Percentiles rank a stretch among this genome's conserved stretches.
These are phyloP conservation scores for Candida krabiensis DNA, from an alignment of 805 yeast species.

Conservation along the genomic window DNA sequence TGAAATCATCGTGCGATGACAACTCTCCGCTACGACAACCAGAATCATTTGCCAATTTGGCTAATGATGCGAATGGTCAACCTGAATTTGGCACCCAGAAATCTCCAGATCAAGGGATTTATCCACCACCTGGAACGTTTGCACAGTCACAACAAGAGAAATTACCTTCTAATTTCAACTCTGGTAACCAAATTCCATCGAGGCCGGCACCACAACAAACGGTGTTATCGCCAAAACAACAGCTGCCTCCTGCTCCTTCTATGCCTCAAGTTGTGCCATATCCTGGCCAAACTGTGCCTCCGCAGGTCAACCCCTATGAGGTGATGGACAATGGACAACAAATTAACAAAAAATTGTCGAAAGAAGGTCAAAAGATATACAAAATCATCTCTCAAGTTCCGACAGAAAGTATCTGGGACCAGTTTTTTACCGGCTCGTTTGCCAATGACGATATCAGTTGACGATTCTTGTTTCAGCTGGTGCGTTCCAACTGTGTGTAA, in stretches of 20 bases:
- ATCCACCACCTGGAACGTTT: background rate
- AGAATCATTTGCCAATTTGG: constrained; percentile 1
- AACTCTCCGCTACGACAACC: constrained; percentile 18
- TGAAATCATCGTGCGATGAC: constrained; percentile 20
- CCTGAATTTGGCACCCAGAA: too few relatives aligned
- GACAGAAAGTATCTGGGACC: constrained; percentile 69
- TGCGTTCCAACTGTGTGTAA: too few relatives aligned
- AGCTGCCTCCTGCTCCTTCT: constrained; percentile 2
- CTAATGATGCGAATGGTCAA: background rate
- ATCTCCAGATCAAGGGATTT: too few relatives aligned
- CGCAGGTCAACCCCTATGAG: background rate
- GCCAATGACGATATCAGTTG: constrained; percentile 14
- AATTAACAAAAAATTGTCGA: constrained; percentile 18
- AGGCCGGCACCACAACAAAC: background rate
- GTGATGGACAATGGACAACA: constrained; percentile 1
- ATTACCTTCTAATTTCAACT: background rate
- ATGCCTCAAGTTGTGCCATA: too few relatives aligned
- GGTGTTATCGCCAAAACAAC: constrained; percentile 1
- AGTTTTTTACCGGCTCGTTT: constrained; percentile 43
- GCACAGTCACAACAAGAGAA: background rate
- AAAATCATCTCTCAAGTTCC: constrained; percentile 65
- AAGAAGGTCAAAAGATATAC: constrained; percentile 56
- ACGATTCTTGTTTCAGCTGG: too few relatives aligned
- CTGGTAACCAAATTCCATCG: background rate
- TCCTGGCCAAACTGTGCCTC: constrained; percentile 1